Evolutionary conservation across 1,139 yeast genomes (phyloP).

Genomic region (Dujonia santamariae): DNA sequence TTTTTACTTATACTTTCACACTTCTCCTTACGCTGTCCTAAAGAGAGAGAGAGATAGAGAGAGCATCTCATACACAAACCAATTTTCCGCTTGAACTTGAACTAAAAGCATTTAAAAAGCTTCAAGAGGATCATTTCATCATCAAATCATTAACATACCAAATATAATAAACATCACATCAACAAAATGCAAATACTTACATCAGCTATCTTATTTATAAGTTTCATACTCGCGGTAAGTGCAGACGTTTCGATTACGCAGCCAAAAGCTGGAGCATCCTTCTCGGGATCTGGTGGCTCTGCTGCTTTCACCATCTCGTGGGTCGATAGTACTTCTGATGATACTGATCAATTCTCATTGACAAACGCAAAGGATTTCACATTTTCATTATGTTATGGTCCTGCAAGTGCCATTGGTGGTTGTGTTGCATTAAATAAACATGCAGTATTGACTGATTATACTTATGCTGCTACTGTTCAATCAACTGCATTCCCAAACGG

Average conservation of each 20-base stretch:
- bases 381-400: slow-evolving; percentile 68
- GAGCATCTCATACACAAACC: too few relatives aligned
- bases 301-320: slow-evolving; percentile 54
- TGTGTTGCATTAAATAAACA: too few relatives aligned
- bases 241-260: slow-evolving; percentile 59
- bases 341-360: slow-evolving; percentile 40
- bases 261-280: slow-evolving; percentile 51
- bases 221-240: slow-evolving; percentile 10
- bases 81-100: too few relatives aligned
- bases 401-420: too few relatives aligned
- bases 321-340: slow-evolving; percentile 52
- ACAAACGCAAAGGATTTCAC: slow-evolving; percentile 43
- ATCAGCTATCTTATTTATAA: slow-evolving; percentile 3
- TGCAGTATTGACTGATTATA: slow-evolving; percentile 12
- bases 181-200: slow-evolving; percentile 3
- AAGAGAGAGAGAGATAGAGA: too few relatives aligned
- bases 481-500: slow-evolving; percentile 56
- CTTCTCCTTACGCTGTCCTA: too few relatives aligned
- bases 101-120: too few relatives aligned
- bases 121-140: too few relatives aligned
- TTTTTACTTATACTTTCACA: too few relatives aligned
- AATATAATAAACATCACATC: slow-evolving; percentile 1
- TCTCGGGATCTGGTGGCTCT: slow-evolving; percentile 45
- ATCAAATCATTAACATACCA: not conserved
- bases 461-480: slow-evolving; percentile 41